Evolutionary conservation across 768 basidiomycete species (phyloP).

Genomic region (Clitopilus hobsonii): DNA sequence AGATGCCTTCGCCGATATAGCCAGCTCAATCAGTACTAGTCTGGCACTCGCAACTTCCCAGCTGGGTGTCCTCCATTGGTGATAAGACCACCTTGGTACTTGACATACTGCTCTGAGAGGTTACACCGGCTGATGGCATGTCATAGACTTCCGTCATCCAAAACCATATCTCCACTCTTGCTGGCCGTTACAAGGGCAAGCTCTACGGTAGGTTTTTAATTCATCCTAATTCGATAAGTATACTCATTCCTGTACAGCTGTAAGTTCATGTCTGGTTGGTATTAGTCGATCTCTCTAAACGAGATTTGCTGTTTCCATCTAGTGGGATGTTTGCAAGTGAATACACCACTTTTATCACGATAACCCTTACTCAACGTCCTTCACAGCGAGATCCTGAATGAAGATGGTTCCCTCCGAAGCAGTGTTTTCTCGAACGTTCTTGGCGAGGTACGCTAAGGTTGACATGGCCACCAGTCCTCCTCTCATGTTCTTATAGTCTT

Average conservation of each 20-base stretch:
- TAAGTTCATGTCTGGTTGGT: not conserved
- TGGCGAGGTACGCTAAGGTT: constrained; percentile 32
- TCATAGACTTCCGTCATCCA: constrained; percentile 36
- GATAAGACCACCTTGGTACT: constrained; percentile 32
- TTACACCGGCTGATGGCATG: not conserved
- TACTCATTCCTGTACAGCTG: not conserved
- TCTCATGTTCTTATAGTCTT: constrained; percentile 23
- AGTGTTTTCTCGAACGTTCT: constrained; percentile 46
- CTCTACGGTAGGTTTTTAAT: constrained; percentile 22
- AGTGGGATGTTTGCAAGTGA: constrained; percentile 44
- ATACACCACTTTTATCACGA: constrained; percentile 2
- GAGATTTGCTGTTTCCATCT: not conserved
- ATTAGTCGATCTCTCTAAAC: not conserved
- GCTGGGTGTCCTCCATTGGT: constrained; percentile 33
- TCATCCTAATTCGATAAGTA: not conserved
- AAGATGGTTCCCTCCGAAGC: constrained; percentile 41
- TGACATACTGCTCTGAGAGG: not conserved
- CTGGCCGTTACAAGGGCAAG: constrained; percentile 42
- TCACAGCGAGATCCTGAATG: constrained; percentile 44
- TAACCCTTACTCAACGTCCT: not conserved
- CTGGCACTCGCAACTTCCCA: constrained; percentile 36
- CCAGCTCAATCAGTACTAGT: constrained; percentile 11
- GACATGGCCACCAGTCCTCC: too few relatives aligned
- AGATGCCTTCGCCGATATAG: too few relatives aligned
- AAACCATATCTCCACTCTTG: constrained; percentile 41